These are phyloP conservation scores for Blastobotrys proliferans DNA, from an alignment of 1,139 yeast genomes.

Conservation along the genomic window DNA sequence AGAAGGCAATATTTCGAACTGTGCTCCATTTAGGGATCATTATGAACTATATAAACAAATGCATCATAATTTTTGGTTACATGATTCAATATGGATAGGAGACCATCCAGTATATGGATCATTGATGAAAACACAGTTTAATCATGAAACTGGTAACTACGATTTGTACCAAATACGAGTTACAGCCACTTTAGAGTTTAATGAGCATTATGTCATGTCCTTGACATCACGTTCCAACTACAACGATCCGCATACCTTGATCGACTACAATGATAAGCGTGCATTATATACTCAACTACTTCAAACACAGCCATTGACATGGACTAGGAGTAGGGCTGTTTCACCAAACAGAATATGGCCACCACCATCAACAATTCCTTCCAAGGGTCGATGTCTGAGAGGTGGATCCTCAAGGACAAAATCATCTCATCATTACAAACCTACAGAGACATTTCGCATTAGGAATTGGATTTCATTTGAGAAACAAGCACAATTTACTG, in stretches of 20 bases:
- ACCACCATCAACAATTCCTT: not conserved
- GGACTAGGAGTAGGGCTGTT: not conserved
- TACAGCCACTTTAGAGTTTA: not conserved
- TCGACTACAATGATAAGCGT: conserved; percentile 5
- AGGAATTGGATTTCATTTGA: conserved; percentile 19
- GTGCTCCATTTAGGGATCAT: conserved; percentile 21
- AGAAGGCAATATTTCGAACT: conserved; percentile 9
- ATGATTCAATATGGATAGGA: conserved; percentile 31
- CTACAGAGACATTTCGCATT: conserved; percentile 19
- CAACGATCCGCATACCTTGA: not conserved
- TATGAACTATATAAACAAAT: conserved; percentile 20
- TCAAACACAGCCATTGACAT: not conserved
- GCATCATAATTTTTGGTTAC: conserved; percentile 27
- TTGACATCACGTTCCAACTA: not conserved
- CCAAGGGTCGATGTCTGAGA: conserved; percentile 2
- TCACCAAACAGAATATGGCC: conserved; percentile 6
- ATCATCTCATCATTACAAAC: not conserved
- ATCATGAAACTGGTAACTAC: conserved; percentile 12
- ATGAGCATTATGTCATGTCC: conserved; percentile 2
- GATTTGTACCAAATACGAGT: conserved; percentile 8
- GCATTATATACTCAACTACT: conserved; percentile 1
- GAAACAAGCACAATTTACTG: conserved; percentile 10
- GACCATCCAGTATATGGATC: conserved; percentile 29
- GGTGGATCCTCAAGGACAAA: not conserved
- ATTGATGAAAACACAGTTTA: conserved; percentile 26